These are phyloP conservation scores for Eutypa lata DNA, from an alignment of 2,329 filamentous ascomycete genomes.

Conservation along the genomic window DNA sequence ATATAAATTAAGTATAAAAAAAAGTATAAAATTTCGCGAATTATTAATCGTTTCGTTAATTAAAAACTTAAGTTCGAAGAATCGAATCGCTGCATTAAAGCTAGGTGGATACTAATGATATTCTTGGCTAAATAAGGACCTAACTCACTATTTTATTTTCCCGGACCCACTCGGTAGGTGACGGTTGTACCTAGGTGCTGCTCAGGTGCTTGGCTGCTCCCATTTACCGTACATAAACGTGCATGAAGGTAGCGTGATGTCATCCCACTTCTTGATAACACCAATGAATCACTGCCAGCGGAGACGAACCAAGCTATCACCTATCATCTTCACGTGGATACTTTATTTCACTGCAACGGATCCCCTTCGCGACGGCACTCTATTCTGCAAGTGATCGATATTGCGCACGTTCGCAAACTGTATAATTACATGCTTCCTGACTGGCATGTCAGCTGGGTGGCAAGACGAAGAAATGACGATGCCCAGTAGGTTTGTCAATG, in stretches of 20 bases:
- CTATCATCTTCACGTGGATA: neutral
- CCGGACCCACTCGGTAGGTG: too few species aligned
- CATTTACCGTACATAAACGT: too few species aligned
- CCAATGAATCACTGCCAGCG: slow-evolving; percentile 14
- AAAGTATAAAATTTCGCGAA: too few species aligned
- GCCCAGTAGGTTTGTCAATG: too few species aligned
- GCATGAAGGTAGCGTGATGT: slow-evolving; percentile 4
- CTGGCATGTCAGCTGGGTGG: neutral
- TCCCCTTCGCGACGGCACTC: neutral
- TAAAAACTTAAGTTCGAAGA: too few species aligned
- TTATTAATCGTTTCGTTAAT: too few species aligned
- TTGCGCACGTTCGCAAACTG: neutral
- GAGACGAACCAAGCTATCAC: slow-evolving; percentile 1
- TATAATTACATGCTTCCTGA: neutral
- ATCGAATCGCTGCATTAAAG: too few species aligned
- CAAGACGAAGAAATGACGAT: neutral
- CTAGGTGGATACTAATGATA: too few species aligned
- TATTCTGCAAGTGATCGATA: neutral
- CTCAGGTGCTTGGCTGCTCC: too few species aligned
- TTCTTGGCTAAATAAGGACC: too few species aligned
- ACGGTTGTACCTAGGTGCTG: slow-evolving; percentile 4
- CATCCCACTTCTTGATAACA: slow-evolving; percentile 5
- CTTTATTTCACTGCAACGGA: slow-evolving; percentile 7
- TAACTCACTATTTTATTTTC: too few species aligned
- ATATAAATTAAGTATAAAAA: too few species aligned